Evolutionary conservation across 2,329 filamentous ascomycete genomes (phyloP), one percentile per base, ranked within the genome.

Genomic region (Xylariales sp.): DNA sequence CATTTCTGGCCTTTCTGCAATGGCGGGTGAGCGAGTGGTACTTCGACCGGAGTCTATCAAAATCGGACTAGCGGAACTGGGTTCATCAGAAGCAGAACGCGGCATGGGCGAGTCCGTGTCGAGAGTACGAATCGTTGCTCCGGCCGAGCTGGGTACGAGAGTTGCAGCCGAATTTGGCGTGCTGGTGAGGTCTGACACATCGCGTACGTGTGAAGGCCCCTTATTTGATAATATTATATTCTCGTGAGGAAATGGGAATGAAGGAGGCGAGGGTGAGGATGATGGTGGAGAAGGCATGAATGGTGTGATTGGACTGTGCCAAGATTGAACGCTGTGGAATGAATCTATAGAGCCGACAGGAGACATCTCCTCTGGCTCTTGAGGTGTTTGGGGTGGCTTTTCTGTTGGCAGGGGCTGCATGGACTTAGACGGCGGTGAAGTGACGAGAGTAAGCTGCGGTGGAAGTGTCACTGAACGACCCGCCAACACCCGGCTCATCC

Each of bases 301-400:
- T 19, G 68, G 60, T 4, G 62, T 62, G 27, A 64, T 55, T 8
- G 67, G 62, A 16, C 72, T 70, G 46, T 71, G 65, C 72, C 72
- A 76, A 7, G 74, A 74, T 45, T 74, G 64, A 4, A 69, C 63
- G 42, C 69, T 76, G 51, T 76, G 73, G 46, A 80, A 78, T 1
- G 76, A 78, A 39, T 76, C 74, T 12, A 68, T 58, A 11, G 69
- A 69, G 25, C 56, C 65, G 21, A 66, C 64, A 4, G 72, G 68
- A 8, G 74, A 75, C n/a, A 58, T 52, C 24, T 61, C 58, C 22
- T 59, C 52, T 9, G 57, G 52, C 24, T 56, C 56, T 34, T 52
- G 39, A 31, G 46, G 32, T 10, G 50, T 48, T 19, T 42, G 48
- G n/a, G 51, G 51, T 28, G 47, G 43, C 42, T 56, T 59, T 16